These are phyloP conservation scores for Lenwebbia sp. DNA, from an alignment of 345 rosid species.

Conservation along the genomic window DNA sequence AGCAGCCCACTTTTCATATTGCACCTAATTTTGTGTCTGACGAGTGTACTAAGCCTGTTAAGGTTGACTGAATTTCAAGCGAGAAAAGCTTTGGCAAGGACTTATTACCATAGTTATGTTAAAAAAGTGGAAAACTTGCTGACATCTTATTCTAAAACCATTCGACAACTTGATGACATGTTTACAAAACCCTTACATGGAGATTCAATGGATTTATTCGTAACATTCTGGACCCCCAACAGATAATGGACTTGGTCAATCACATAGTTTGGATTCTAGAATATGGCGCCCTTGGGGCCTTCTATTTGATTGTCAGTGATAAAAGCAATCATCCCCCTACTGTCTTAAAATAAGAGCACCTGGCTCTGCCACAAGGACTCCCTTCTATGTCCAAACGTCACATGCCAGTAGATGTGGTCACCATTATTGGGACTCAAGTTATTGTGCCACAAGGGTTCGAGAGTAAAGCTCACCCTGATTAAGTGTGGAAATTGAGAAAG, in stretches of 20 bases:
- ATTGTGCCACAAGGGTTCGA: background rate
- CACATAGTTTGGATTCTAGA: background rate
- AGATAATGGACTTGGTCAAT: background rate
- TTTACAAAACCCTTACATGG: background rate
- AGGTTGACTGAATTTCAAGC: background rate
- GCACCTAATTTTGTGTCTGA: background rate
- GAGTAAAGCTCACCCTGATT: background rate
- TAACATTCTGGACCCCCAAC: background rate
- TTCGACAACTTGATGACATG: background rate
- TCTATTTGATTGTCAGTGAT: background rate
- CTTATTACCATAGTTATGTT: background rate
- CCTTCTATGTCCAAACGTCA: conserved; percentile 6
- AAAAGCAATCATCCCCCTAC: background rate
- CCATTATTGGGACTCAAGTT: background rate
- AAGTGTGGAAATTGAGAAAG: background rate
- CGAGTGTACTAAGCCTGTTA: background rate
- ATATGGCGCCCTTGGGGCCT: background rate
- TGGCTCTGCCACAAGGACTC: conserved; percentile 3
- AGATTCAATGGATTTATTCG: background rate
- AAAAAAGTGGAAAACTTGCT: background rate
- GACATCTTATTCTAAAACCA: background rate
- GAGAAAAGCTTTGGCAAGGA: background rate
- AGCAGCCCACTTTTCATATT: background rate
- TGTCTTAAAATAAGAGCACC: background rate
- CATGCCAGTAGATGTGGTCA: conserved; percentile 4